Conservation (phyloP, 2,329 filamentous ascomycete genomes). For the Huntiella omanensis region DNA sequence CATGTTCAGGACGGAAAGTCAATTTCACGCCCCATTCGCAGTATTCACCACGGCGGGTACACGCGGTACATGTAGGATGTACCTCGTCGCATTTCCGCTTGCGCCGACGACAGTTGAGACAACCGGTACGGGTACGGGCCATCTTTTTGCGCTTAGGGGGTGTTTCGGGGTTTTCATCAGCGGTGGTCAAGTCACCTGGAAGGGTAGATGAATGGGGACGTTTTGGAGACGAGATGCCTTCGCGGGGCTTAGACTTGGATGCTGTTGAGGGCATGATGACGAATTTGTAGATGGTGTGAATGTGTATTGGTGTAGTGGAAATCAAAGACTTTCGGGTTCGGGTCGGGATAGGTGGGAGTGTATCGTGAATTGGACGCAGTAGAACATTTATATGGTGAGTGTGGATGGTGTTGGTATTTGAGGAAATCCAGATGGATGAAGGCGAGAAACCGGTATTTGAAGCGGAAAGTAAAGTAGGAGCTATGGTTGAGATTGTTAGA, state of each 20-base stretch:
- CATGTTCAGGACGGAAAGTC: constrained; percentile 21
- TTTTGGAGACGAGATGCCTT: not conserved
- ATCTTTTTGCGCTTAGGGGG: constrained; percentile 15
- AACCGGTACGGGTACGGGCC: constrained; percentile 20
- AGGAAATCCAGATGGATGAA: not conserved
- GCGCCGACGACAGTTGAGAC: constrained; percentile 21
- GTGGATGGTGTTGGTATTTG: not conserved
- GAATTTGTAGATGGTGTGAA: not conserved
- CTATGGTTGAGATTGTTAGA: no score
- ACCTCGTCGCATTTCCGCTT: constrained; percentile 23
- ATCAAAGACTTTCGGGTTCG: constrained; percentile 2
- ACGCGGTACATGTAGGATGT: constrained; percentile 20
- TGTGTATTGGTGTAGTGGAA: not conserved
- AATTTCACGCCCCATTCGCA: constrained; percentile 23
- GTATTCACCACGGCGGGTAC: constrained; percentile 16
- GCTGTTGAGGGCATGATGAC: constrained; percentile 3
- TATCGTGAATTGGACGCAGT: not conserved
- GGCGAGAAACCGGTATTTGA: not conserved
- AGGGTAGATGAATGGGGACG: not conserved
- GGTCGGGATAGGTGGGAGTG: constrained; percentile 3
- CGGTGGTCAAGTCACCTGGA: not conserved
- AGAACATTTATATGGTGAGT: constrained; percentile 3
- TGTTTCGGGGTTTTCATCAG: constrained; percentile 4
- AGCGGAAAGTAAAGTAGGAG: no score
- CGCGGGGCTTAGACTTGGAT: not conserved